Evolutionary conservation across 805 yeast genomes (phyloP).

Genomic region (Pichia deserticola): DNA sequence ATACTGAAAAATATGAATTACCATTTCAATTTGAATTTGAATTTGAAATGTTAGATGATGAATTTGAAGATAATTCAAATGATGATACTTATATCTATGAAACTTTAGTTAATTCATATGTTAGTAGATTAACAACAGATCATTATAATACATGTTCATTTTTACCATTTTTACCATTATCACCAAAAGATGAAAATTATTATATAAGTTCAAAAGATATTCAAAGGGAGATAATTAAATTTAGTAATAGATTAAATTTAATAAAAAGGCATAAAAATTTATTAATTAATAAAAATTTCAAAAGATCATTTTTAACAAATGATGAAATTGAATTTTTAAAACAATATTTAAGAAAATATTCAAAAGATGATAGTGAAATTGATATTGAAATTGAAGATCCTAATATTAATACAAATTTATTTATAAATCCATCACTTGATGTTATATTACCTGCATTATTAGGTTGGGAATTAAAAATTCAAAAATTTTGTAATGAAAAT

Average conservation of each 20-base stretch:
- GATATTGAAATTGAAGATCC: slow-evolving; percentile 2
- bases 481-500: slow-evolving; percentile 19
- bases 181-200: slow-evolving; percentile 18
- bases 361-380: slow-evolving; percentile 6
- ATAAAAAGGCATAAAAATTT: slow-evolving; percentile 12
- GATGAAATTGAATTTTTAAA: slow-evolving; percentile 3
- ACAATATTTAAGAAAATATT: slow-evolving; percentile 10
- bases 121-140: slow-evolving; percentile 19
- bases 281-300: slow-evolving; percentile 10
- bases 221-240: slow-evolving; percentile 16
- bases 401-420: background rate
- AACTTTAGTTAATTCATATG: slow-evolving; percentile 22
- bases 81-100: slow-evolving; percentile 15
- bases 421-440: slow-evolving; percentile 1
- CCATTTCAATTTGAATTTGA: slow-evolving; percentile 3
- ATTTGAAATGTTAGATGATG: slow-evolving; percentile 1
- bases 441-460: slow-evolving; percentile 18
- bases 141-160: slow-evolving; percentile 24
- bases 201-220: slow-evolving; percentile 22
- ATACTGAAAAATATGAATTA: slow-evolving; percentile 7
- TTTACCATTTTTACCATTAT: slow-evolving; percentile 10
- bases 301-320: background rate
- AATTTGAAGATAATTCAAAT: slow-evolving; percentile 11
- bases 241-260: slow-evolving; percentile 11
- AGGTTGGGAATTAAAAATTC: slow-evolving; percentile 32